Evolutionary conservation across 1,284 basidiomycete species (phyloP).

Genomic region (Porphyrellus sp.): DNA sequence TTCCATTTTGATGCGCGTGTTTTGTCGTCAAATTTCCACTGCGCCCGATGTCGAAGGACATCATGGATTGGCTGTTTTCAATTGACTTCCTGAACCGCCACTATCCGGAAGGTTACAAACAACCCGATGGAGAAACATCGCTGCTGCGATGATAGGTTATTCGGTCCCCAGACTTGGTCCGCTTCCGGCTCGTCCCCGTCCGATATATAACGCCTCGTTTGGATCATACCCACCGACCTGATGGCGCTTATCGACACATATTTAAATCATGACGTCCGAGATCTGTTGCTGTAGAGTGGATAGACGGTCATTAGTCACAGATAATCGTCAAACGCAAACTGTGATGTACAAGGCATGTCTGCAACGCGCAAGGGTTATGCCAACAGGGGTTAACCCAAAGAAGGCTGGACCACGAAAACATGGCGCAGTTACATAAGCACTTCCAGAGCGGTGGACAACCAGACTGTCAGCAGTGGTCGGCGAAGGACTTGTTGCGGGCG

Average conservation of each 20-base stretch:
- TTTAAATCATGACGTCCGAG: neutral
- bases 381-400: constrained; percentile 12
- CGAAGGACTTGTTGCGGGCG: neutral
- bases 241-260: constrained; percentile 8
- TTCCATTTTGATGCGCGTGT: constrained; percentile 40
- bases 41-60: constrained; percentile 30
- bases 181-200: constrained; percentile 10
- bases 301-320: constrained; percentile 3
- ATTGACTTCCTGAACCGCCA: constrained; percentile 17
- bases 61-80: constrained; percentile 16
- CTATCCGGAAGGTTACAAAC: constrained; percentile 3
- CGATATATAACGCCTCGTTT: constrained; percentile 4
- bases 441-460: neutral
- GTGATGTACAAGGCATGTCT: constrained; percentile 9
- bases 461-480: neutral
- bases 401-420: no score
- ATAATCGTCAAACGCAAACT: constrained; percentile 16
- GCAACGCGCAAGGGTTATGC: constrained; percentile 3
- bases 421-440: no score
- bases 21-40: constrained; percentile 32
- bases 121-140: constrained; percentile 13
- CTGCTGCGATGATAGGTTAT: constrained; percentile 9
- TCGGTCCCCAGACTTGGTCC: constrained; percentile 4
- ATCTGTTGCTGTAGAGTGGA: constrained; percentile 5
- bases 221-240: constrained; percentile 13